A percentile compares a stretch with the other conserved stretches of the same genome.
Evolutionary conservation across 768 basidiomycete genomes (phyloP).

Genomic region (Holtermannia corniformis): DNA sequence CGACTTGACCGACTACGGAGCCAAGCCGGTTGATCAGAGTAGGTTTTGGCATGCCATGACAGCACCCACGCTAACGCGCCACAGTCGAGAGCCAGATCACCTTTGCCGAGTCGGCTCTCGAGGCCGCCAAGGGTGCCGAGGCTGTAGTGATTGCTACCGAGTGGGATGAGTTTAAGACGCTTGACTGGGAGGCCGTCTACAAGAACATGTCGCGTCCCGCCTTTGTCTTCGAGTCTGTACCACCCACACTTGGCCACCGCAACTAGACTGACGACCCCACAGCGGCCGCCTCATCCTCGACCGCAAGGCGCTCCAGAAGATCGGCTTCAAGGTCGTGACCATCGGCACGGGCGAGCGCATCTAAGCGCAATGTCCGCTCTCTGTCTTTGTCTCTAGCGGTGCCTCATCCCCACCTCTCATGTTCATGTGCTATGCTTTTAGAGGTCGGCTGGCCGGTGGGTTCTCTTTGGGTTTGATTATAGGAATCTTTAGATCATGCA

Average conservation of each 20-base stretch:
- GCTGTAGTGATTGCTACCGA: slow-evolving; percentile 90
- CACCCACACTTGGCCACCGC: neutral
- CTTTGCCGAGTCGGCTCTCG: slow-evolving; percentile 64
- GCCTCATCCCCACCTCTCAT: too few relatives aligned
- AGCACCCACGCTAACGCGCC: neutral
- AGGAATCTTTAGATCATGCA: neutral
- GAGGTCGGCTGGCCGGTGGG: neutral
- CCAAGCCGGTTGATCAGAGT: slow-evolving; percentile 58
- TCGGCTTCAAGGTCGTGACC: slow-evolving; percentile 65
- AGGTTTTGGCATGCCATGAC: slow-evolving; percentile 33
- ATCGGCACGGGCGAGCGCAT: slow-evolving; percentile 43
- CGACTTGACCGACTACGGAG: slow-evolving; percentile 45
- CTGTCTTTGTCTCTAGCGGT: too few relatives aligned
- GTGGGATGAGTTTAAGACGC: slow-evolving; percentile 90
- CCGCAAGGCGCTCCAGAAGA: slow-evolving; percentile 62
- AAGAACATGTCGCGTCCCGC: slow-evolving; percentile 92
- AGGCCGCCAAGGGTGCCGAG: slow-evolving; percentile 80
- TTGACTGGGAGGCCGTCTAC: slow-evolving; percentile 81
- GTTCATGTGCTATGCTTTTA: neutral
- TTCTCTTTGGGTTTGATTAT: neutral
- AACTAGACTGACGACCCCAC: neutral
- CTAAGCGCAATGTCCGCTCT: too few relatives aligned
- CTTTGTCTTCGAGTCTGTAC: slow-evolving; percentile 69
- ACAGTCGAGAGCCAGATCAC: slow-evolving; percentile 84
- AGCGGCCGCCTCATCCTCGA: slow-evolving; percentile 59